phyloP scores from a whole-genome alignment of 768 basidiomycete species.

The Russula virescens region DNA sequence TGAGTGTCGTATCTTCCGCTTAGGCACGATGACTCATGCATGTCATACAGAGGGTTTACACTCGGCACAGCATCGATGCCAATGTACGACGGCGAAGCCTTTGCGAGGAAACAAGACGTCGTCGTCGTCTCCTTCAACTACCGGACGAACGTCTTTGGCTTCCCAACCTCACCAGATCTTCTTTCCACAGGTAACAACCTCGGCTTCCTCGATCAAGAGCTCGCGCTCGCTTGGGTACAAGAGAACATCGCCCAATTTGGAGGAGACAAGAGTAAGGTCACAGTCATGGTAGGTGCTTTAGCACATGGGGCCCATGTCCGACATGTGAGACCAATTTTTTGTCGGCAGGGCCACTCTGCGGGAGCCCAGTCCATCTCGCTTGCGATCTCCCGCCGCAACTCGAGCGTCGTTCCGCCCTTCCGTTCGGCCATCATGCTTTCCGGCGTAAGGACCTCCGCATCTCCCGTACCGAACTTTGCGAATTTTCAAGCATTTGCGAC shows the following conservation, averaged over 20 bases:
- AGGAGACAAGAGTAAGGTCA: constrained; percentile 43
- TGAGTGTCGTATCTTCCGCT: background rate
- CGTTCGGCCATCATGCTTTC: constrained; percentile 16
- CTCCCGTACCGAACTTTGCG: background rate
- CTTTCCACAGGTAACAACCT: background rate
- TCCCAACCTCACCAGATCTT: constrained; percentile 9
- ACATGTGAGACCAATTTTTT: background rate
- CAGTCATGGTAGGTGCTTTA: constrained; percentile 27
- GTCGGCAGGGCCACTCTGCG: constrained; percentile 10
- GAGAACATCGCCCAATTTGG: constrained; percentile 56
- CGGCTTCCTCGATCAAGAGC: constrained; percentile 15
- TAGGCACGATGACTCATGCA: background rate
- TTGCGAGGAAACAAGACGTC: constrained; percentile 12
- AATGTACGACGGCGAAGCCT: constrained; percentile 6
- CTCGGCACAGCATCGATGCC: background rate
- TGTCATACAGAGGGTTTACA: background rate
- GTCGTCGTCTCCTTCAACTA: constrained; percentile 14
- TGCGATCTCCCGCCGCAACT: constrained; percentile 1
- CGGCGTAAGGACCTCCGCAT: background rate
- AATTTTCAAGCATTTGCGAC: constrained; percentile 6
- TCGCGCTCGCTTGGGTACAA: constrained; percentile 51
- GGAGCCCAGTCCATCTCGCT: background rate
- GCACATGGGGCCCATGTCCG: constrained; percentile 1
- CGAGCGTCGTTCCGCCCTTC: background rate
- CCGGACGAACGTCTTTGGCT: constrained; percentile 14